These are phyloP conservation scores for Fraxinus baroniana DNA, from an alignment of 305 asterid species.

Conservation along the genomic window DNA sequence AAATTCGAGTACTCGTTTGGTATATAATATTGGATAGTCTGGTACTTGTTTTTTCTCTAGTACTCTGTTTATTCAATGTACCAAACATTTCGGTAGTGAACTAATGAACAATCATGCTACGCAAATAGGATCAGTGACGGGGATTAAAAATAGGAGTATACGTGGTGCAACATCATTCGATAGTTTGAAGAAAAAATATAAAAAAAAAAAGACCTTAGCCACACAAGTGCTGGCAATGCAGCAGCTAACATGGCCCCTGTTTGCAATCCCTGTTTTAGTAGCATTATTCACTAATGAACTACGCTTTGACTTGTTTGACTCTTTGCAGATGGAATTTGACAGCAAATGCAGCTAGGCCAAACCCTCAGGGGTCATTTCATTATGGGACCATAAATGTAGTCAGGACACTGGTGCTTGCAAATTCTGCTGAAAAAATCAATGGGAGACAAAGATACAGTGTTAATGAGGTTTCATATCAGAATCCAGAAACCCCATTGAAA, in stretches of 20 bases:
- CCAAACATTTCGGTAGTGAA: not conserved
- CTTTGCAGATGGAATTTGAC: slow-evolving; percentile 60
- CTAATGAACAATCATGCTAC: not conserved
- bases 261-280: too few relatives aligned
- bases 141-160: too few relatives aligned
- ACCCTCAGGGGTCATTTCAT: slow-evolving; percentile 79
- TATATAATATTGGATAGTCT: not conserved
- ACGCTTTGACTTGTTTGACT: not conserved
- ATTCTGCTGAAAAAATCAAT: slow-evolving; percentile 37
- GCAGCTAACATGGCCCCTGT: too few relatives aligned
- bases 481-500: slow-evolving; percentile 80
- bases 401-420: slow-evolving; percentile 60
- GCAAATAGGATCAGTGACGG: too few relatives aligned
- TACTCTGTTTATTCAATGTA: not conserved
- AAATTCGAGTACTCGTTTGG: not conserved
- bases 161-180: too few relatives aligned
- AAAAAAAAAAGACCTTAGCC: too few relatives aligned
- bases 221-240: too few relatives aligned
- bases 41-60: not conserved
- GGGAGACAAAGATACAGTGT: slow-evolving; percentile 54
- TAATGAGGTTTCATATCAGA: slow-evolving; percentile 57
- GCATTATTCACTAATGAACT: not conserved
- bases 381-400: slow-evolving; percentile 54
- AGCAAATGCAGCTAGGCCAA: slow-evolving; percentile 90
- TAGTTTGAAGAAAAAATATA: too few relatives aligned